Evolutionary conservation across 2,329 filamentous ascomycete species (phyloP).

Genomic region (Cryphonectria radicalis): DNA sequence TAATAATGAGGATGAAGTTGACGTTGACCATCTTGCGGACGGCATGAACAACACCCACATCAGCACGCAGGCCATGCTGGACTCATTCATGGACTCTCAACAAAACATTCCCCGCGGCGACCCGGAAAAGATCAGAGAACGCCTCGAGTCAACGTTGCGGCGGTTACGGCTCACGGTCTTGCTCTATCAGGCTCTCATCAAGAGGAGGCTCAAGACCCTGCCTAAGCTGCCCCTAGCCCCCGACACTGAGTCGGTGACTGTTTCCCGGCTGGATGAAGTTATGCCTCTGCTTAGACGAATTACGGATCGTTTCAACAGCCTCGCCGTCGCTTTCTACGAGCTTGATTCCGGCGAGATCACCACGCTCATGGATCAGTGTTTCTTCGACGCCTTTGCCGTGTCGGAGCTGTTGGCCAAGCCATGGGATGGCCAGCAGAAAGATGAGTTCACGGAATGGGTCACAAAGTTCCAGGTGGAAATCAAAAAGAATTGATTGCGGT

Average conservation of each 20-base stretch:
- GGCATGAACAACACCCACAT: conserved; percentile 39
- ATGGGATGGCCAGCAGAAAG: conserved; percentile 67
- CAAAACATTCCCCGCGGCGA: conserved; percentile 67
- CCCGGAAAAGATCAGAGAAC: conserved; percentile 64
- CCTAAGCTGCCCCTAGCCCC: conserved; percentile 41
- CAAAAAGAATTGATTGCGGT: conserved; percentile 44
- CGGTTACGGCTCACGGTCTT: conserved; percentile 69
- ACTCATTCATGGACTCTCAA: conserved; percentile 68
- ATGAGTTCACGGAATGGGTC: conserved; percentile 83
- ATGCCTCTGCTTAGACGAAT: conserved; percentile 61
- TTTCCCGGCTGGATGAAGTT: conserved; percentile 58
- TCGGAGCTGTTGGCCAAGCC: conserved; percentile 59
- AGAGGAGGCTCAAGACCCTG: conserved; percentile 68
- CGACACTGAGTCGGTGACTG: conserved; percentile 35
- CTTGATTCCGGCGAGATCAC: conserved; percentile 64
- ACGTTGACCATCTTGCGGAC: conserved; percentile 42
- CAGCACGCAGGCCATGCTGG: conserved; percentile 61
- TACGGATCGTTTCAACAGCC: conserved; percentile 70
- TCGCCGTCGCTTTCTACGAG: conserved; percentile 75
- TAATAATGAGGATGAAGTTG: conserved; percentile 52
- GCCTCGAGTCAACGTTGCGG: conserved; percentile 67
- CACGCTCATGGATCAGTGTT: conserved; percentile 60
- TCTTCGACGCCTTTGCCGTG: conserved; percentile 60
- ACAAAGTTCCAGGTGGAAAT: conserved; percentile 59
- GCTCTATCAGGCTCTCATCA: conserved; percentile 71